A percentile compares a stretch with the other conserved stretches of the same genome.
phyloP scores from a whole-genome alignment of 495 filamentous ascomycete genomes.

The Neurospora tetraspora region DNA sequence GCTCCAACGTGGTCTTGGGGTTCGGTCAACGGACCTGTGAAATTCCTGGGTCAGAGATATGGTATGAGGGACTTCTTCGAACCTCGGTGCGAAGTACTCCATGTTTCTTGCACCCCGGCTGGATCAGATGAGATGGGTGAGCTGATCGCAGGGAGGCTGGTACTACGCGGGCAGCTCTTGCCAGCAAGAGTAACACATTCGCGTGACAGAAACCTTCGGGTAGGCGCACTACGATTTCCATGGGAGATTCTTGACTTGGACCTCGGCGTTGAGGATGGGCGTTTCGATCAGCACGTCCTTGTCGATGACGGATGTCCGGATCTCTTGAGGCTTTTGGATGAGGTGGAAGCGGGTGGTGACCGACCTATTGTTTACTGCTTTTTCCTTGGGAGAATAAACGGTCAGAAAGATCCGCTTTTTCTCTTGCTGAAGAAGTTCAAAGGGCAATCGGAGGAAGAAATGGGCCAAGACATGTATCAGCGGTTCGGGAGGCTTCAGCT shows the following conservation, averaged over 20 bases:
- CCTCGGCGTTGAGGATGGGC: no score
- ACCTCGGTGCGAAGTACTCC: conserved; percentile 3
- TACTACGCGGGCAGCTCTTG: not conserved
- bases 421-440: not conserved
- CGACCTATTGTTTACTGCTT: not conserved
- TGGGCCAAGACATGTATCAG: not conserved
- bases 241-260: not conserved
- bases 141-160: not conserved
- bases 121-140: conserved; percentile 10
- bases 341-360: not conserved
- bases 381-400: not conserved
- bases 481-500: not conserved
- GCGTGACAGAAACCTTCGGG: not conserved
- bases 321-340: not conserved
- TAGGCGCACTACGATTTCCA: not conserved
- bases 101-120: not conserved
- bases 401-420: not conserved
- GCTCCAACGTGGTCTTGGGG: conserved; percentile 21
- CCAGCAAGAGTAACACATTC: not conserved
- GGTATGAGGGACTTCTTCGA: not conserved
- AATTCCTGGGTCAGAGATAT: not conserved
- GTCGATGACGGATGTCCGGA: not conserved
- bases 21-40: not conserved
- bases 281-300: no score
- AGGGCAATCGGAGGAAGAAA: not conserved